Conservation (phyloP, 2,329 filamentous ascomycete species). For the Arthrobotrys sinensis region DNA sequence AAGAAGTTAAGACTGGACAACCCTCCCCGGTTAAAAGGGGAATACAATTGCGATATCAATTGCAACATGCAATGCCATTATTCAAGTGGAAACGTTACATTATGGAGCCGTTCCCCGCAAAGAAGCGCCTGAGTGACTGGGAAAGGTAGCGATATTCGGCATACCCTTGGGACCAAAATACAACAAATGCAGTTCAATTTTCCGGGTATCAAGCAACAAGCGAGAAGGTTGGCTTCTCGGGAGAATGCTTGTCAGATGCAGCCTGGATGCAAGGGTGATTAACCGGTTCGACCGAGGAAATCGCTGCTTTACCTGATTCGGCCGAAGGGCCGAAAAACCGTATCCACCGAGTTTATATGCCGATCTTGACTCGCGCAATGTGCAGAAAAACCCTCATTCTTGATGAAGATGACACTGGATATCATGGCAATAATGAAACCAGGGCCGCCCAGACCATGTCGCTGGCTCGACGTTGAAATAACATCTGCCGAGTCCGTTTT, state of each 20-base stretch:
- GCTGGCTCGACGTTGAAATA: not conserved
- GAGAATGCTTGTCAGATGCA: constrained; percentile 31
- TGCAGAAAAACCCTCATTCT: constrained; percentile 32
- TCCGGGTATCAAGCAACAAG: constrained; percentile 38
- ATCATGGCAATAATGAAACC: not conserved
- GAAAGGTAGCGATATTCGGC: constrained; percentile 39
- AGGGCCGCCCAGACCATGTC: not conserved
- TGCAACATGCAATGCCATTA: constrained; percentile 19
- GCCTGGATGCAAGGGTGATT: constrained; percentile 22
- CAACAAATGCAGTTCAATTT: constrained; percentile 22
- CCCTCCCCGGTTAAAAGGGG: constrained; percentile 7
- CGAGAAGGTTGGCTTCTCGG: constrained; percentile 43
- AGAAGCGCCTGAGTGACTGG: constrained; percentile 28
- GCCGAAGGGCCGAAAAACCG: constrained; percentile 54
- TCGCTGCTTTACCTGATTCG: constrained; percentile 20
- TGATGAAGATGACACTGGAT: not conserved
- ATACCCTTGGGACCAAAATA: constrained; percentile 10
- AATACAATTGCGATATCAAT: constrained; percentile 1
- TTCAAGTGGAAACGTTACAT: constrained; percentile 32
- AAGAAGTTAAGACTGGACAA: not conserved
- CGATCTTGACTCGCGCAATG: constrained; percentile 39
- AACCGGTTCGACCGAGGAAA: constrained; percentile 34
- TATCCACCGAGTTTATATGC: constrained; percentile 39
- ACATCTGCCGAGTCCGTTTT: not conserved
- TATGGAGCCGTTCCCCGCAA: constrained; percentile 30